phyloP scores from a whole-genome alignment of 805 yeast species.

The Scheffersomyces coipomensis region DNA sequence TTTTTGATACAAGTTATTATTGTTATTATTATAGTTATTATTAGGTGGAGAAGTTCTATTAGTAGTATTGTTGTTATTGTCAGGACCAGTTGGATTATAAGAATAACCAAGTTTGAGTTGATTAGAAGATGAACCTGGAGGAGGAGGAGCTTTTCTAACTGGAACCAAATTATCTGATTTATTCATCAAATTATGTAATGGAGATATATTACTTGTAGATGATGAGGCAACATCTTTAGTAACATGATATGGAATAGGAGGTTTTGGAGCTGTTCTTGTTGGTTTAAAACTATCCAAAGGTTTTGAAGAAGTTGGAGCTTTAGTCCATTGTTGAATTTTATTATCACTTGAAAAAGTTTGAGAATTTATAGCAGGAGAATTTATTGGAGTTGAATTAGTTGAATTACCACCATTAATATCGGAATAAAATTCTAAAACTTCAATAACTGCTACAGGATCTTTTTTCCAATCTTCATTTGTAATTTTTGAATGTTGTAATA shows the following conservation, averaged over 20 bases:
- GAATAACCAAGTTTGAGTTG: background rate
- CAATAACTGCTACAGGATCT: conserved; percentile 64
- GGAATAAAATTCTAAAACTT: conserved; percentile 55
- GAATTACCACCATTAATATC: conserved; percentile 44
- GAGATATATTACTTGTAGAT: conserved; percentile 21
- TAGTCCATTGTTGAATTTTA: conserved; percentile 42
- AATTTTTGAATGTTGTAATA: conserved; percentile 57
- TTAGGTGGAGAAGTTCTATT: background rate
- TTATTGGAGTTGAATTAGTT: conserved; percentile 24
- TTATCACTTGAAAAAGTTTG: conserved; percentile 1
- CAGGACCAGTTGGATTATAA: conserved; percentile 4
- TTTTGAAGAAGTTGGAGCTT: conserved; percentile 14
- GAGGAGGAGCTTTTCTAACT: conserved; percentile 56
- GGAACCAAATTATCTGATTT: conserved; percentile 37
- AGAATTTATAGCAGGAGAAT: conserved; percentile 16
- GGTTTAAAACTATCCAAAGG: conserved; percentile 24
- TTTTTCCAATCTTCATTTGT: conserved; percentile 62
- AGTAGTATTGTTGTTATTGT: conserved; percentile 1
- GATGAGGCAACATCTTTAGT: conserved; percentile 14
- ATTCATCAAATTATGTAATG: conserved; percentile 31
- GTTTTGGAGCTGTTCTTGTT: conserved; percentile 41
- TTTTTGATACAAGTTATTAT: background rate
- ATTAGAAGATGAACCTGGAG: conserved; percentile 29
- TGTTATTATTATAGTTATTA: conserved; percentile 1
- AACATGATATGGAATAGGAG: conserved; percentile 42